Evolutionary conservation across 1,139 yeast species (phyloP), one percentile per base, ranked within the genome.

Genomic region (Hemisphaericaspora xylanilytica): DNA sequence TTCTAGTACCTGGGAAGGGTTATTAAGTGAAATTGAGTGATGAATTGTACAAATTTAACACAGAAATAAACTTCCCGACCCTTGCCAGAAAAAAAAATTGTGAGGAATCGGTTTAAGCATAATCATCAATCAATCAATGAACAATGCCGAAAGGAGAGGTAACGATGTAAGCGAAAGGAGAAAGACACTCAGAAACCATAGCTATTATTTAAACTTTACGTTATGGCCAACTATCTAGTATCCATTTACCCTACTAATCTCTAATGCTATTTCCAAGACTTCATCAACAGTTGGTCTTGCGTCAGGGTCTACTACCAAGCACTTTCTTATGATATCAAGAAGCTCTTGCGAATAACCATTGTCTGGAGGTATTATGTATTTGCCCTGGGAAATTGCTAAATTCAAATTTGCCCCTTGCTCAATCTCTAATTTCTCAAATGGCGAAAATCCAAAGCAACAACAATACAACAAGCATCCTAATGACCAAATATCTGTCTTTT

Each of bases 401-500:
- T 75, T 80, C 47, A 89, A 68, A 46, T 84, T 85, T 3, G 95
- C 96, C 12, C 97, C 97, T 44, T 81, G 79, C 36, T 83, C 82
- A 33, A 78, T 73, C 50, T 88, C 94, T 53, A 85, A 80, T 54
- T 87, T 75, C 56, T 89, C 96, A 61, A 90, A 90, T 1, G 97
- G 97, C 2, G 95, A 85, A 29, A 73, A 73, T 0, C 85, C 84
- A 61, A 85, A 90, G 60, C 92, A 73, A 47, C 87, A 65, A 1
- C 90, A 78, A 60, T 85, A 90, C 17, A 88, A 56, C 1, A 88
- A 68, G 55, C 97, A 88, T 0, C 97, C 97, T 25, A 89, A 60
- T 5, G 95, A 84, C 97, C 97, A 90, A 14, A 90, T 78, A 55
- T 90, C 97, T 4, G 85, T 81, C 40, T 77, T 74, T 54, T 85